Percentiles rank a stretch among this genome's conserved stretches.
Evolutionary conservation across 208 protist genomes (phyloP).

Genomic region (Polymyxa betae): DNA sequence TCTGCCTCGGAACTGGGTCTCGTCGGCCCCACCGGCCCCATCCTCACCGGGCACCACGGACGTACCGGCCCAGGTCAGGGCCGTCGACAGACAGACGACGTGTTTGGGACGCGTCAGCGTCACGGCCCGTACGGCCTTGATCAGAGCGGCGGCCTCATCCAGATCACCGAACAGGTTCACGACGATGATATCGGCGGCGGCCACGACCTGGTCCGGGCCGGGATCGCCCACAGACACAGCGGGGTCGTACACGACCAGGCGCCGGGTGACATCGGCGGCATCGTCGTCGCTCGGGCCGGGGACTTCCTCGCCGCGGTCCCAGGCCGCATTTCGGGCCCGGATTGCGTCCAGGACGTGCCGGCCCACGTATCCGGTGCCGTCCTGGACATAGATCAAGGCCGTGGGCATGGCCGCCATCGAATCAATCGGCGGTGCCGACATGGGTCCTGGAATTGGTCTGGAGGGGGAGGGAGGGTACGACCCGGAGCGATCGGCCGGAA

Average conservation of each 20-base stretch:
- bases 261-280: not conserved
- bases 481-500: too few relatives aligned
- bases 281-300: not conserved
- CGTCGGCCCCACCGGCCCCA: not conserved
- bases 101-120: not conserved
- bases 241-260: not conserved
- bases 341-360: not conserved
- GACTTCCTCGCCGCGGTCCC: not conserved
- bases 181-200: constrained; percentile 2
- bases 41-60: not conserved
- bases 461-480: too few relatives aligned
- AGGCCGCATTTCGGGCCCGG: not conserved
- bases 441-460: too few relatives aligned
- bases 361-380: not conserved
- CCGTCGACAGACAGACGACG: constrained; percentile 8
- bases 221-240: not conserved
- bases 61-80: constrained; percentile 21
- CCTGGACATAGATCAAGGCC: not conserved
- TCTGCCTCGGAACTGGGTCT: not conserved
- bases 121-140: not conserved
- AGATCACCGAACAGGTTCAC: not conserved
- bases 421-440: too few relatives aligned
- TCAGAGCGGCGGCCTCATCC: not conserved
- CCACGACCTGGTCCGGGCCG: not conserved
- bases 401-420: not conserved